phyloP scores from a whole-genome alignment of 2,329 filamentous ascomycete genomes.

The Calonectria hawksworthii region DNA sequence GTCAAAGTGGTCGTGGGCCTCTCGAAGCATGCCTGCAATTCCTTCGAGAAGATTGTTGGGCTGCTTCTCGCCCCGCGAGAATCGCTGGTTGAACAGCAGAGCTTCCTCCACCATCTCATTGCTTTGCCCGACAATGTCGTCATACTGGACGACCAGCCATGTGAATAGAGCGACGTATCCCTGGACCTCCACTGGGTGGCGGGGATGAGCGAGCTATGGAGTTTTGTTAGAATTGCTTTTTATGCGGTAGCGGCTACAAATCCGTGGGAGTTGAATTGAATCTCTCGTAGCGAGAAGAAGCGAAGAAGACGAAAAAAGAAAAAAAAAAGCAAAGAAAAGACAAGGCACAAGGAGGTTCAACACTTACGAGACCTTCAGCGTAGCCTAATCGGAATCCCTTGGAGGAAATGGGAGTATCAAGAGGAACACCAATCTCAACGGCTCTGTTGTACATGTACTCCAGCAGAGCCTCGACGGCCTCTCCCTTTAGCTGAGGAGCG shows the following conservation, averaged over 20 bases:
- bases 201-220: conserved; percentile 16
- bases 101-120: conserved; percentile 22
- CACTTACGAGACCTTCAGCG: conserved; percentile 15
- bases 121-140: conserved; percentile 21
- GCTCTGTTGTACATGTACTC: conserved; percentile 21
- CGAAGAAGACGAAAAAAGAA: not conserved
- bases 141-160: conserved; percentile 24
- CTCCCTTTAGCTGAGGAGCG: conserved; percentile 13
- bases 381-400: conserved; percentile 20
- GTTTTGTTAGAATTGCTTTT: conserved; percentile 1
- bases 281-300: not conserved
- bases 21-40: conserved; percentile 9
- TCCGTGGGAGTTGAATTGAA: not conserved
- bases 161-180: conserved; percentile 19
- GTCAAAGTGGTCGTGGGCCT: conserved; percentile 19
- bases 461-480: conserved; percentile 18
- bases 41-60: conserved; percentile 22
- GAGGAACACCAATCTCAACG: conserved; percentile 18
- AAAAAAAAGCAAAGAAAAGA: no score
- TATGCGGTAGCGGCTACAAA: not conserved
- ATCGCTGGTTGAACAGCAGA: conserved; percentile 16
- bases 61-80: conserved; percentile 16
- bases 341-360: no score
- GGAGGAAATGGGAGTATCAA: conserved; percentile 9
- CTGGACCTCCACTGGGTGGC: conserved; percentile 19